Base-by-base conservation (phyloP, 1,139 yeast genomes). In the Magnusiomyces suaveolens region DNA sequence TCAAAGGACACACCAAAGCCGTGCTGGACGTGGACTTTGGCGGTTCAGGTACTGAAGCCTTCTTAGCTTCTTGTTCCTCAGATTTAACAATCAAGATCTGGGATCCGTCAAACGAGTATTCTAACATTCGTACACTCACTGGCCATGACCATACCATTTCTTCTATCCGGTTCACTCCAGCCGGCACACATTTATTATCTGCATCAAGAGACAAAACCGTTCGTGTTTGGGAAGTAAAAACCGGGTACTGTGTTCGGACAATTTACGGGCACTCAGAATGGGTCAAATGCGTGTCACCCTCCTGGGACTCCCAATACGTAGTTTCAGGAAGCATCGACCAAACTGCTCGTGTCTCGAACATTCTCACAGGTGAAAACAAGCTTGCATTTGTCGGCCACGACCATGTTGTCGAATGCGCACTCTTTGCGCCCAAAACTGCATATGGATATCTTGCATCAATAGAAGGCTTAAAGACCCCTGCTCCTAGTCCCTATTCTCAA, bases 91-190 rank as follows among this genome's bases (percentile, higher is more conserved):
- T 87, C 58, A 84, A 84, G 64, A 70, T 87, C 1, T 87, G 92
- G 89, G 84, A 81, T 62, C 76, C 79, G 1, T 69, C 75, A 10
- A 68, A 73, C 23, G 71, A 74, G 3, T 79, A 79, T 62, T 75
- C 76, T 50, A 82, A 84, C 52, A 68, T 82, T 1, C 75, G 88
- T 50, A 82, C 89, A 0, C 71, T 90, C 23, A 72, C 82, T 0
- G 97, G 97, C n/a, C 97, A 90, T 69, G 95, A 89, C 59, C 96
- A 89, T 67, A 82, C 94, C 1, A 82, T 90, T 0, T 85, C 95
- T 0, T 74, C 82, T 1, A 72, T 87, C 14, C 72, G 74, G 26
- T 84, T 86, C 66, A 72, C 77, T 36, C 75, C 78, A 1, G 63
- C 67, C 44, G 75, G 77, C 1, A 66, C 67, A 20, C 73, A 70